Evolutionary conservation across 2,329 filamentous ascomycete genomes (phyloP).

Genomic region (Xylariomycetidae sp.): DNA sequence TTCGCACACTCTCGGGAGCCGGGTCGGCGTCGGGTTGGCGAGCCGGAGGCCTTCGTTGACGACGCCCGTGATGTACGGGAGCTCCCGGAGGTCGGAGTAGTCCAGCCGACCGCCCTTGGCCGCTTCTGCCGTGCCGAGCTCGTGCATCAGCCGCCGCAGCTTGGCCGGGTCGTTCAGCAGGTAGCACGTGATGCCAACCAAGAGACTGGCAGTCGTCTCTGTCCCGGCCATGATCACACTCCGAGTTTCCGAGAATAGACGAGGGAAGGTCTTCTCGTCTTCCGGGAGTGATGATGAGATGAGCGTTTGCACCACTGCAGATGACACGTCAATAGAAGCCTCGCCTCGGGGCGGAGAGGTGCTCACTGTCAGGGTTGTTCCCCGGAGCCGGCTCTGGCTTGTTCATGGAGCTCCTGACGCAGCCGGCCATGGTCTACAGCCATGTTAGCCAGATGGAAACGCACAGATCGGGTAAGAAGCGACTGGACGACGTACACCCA

Average conservation of each 20-base stretch:
- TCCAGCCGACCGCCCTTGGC: conserved; percentile 8
- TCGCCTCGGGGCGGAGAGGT: not conserved
- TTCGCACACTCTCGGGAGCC: conserved; percentile 16
- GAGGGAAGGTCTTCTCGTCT: conserved; percentile 19
- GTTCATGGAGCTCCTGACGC: conserved; percentile 18
- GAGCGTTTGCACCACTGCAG: conserved; percentile 14
- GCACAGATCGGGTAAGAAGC: too few relatives aligned
- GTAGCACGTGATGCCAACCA: conserved; percentile 15
- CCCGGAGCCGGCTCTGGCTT: conserved; percentile 16
- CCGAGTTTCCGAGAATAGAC: conserved; percentile 18
- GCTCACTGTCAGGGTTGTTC: conserved; percentile 9
- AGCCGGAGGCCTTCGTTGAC: conserved; percentile 18
- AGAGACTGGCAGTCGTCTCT: conserved; percentile 17
- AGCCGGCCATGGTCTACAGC: conserved; percentile 17
- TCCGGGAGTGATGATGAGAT: conserved; percentile 13
- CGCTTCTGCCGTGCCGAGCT: conserved; percentile 12
- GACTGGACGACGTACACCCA: conserved; percentile 12
- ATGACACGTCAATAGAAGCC: not conserved
- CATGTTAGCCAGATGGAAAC: too few relatives aligned
- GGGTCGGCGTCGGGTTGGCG: conserved; percentile 18
- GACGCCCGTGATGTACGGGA: conserved; percentile 18
- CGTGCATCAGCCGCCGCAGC: conserved; percentile 8
- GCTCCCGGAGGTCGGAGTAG: conserved; percentile 13
- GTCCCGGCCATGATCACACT: conserved; percentile 21
- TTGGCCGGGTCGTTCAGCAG: conserved; percentile 13